Evolutionary conservation across 2,329 filamentous ascomycete species (phyloP), one percentile per base, ranked within the genome.

Genomic region (Chrysoporthe austroafricana): DNA sequence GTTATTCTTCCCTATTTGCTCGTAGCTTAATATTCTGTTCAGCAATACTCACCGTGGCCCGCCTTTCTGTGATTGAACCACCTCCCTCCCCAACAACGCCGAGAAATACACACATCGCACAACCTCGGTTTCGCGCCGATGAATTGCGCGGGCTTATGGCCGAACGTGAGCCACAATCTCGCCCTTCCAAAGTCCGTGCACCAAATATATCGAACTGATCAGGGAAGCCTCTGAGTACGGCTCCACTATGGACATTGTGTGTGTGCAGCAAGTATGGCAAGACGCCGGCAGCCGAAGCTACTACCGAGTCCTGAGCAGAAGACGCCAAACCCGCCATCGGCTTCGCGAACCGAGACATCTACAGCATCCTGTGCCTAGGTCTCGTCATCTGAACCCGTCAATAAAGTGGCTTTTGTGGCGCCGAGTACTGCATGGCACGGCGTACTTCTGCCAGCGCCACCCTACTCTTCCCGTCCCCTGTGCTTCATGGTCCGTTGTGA

Each of bases 341-440:
- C 32, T 54, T 54, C n/a, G 11, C 21, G 50, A 21, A 16, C 21
- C 16, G 11, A 26, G 50, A 54, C 50, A 26, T 4, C 11, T 26
- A 54, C 11, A 16, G 14, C 4, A 0, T 54, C 14, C 7, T 54
- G 26, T 21, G 11, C 13, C 11, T 34, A 34, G 50, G 32, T 32
- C 50, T 34, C 26, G 11, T 54, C 50, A 16, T 16, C 50, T 32
- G 26, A 34, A 32, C 32, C 50, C 13, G 36, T 34, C 34, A 44
- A 64, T 36, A n/a, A 14, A 58, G 62, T 13, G 46, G 48, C 48
- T 63, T 34, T 11, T 43, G 11, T 43, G 34, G 60, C 46, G 46
- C 18, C 46, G 18, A 18, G 4, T 50, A 42, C 46, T 62, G 32
- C 34, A 8, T 62, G 34, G 21, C 62, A 44, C 52, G 39, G 36